Evolutionary conservation across 1,284 basidiomycete species (phyloP).

Genomic region (Bjerkandera adusta): DNA sequence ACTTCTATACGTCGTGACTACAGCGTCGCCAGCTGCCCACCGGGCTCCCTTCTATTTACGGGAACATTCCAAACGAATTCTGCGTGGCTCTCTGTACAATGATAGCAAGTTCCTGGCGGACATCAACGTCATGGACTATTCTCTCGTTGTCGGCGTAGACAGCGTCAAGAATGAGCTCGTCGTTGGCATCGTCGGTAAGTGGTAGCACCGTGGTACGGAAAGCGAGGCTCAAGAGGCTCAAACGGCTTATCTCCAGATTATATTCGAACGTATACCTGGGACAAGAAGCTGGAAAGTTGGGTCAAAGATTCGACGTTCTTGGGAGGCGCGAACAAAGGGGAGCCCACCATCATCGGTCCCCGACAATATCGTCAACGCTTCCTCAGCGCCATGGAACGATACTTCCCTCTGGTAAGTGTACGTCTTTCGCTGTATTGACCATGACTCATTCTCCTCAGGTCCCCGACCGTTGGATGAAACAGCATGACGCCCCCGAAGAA

Average conservation of each 20-base stretch:
- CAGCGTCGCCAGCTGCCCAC: slow-evolving; percentile 50
- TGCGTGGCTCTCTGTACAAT: slow-evolving; percentile 89
- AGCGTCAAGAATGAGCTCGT: slow-evolving; percentile 81
- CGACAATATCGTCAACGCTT: slow-evolving; percentile 87
- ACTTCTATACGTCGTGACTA: not conserved
- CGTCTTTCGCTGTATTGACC: not conserved
- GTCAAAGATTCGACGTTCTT: slow-evolving; percentile 94
- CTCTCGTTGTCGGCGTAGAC: slow-evolving; percentile 93
- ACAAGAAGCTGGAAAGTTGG: slow-evolving; percentile 97
- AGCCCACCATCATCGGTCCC: slow-evolving; percentile 90
- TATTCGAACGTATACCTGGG: slow-evolving; percentile 94
- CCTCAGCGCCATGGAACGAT: slow-evolving; percentile 89
- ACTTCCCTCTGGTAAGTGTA: slow-evolving; percentile 74
- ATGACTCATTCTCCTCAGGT: slow-evolving; percentile 43
- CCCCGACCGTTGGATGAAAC: slow-evolving; percentile 87
- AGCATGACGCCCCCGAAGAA: slow-evolving; percentile 71
- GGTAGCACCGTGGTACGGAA: not conserved
- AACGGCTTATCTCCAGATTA: slow-evolving; percentile 70
- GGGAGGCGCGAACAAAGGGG: slow-evolving; percentile 76
- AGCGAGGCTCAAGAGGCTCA: too few species aligned
- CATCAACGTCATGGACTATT: slow-evolving; percentile 99
- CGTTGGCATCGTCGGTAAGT: slow-evolving; percentile 92
- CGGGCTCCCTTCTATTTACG: slow-evolving; percentile 88
- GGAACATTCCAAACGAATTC: slow-evolving; percentile 92
- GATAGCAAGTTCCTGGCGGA: slow-evolving; percentile 94